Conservation (phyloP, 1,284 basidiomycete species). For the Blastosporella zonata region DNA sequence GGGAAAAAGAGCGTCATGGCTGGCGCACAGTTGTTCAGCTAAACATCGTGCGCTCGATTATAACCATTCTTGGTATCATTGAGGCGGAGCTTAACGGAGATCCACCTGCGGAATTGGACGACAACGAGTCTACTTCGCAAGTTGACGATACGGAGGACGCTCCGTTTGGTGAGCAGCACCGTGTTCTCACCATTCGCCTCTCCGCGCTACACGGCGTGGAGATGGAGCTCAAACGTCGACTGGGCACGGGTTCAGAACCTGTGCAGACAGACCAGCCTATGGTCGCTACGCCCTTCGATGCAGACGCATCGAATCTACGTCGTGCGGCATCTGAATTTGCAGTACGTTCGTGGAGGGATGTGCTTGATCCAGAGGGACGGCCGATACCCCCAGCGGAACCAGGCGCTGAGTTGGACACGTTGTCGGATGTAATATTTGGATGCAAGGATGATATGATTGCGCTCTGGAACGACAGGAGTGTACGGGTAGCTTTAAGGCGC, state of each 20-base stretch:
- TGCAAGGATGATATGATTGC: slow-evolving; percentile 57
- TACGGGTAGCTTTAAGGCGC: slow-evolving; percentile 45
- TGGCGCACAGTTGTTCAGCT: slow-evolving; percentile 51
- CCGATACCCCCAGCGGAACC: slow-evolving; percentile 3
- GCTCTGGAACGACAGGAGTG: slow-evolving; percentile 55
- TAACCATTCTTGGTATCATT: slow-evolving; percentile 42
- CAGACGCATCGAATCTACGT: slow-evolving; percentile 17
- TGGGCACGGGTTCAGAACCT: slow-evolving; percentile 38
- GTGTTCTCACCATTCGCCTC: slow-evolving; percentile 42
- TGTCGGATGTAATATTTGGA: slow-evolving; percentile 43
- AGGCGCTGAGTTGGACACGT: slow-evolving; percentile 31
- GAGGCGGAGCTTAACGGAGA: slow-evolving; percentile 43
- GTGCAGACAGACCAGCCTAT: slow-evolving; percentile 30
- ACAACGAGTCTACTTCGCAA: slow-evolving; percentile 18
- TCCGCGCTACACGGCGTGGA: slow-evolving; percentile 41
- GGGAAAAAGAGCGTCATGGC: slow-evolving; percentile 42
- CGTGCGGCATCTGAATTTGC: slow-evolving; percentile 32
- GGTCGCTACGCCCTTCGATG: slow-evolving; percentile 43
- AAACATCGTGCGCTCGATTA: slow-evolving; percentile 47
- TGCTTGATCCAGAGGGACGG: slow-evolving; percentile 29
- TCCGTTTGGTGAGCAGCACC: slow-evolving; percentile 40
- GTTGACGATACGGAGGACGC: slow-evolving; percentile 16
- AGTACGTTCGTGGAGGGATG: slow-evolving; percentile 41
- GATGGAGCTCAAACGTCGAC: slow-evolving; percentile 40
- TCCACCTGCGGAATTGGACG: slow-evolving; percentile 23